Base-by-base conservation (phyloP, 2,329 filamentous ascomycete species). In the Cytospora schulzeri region DNA sequence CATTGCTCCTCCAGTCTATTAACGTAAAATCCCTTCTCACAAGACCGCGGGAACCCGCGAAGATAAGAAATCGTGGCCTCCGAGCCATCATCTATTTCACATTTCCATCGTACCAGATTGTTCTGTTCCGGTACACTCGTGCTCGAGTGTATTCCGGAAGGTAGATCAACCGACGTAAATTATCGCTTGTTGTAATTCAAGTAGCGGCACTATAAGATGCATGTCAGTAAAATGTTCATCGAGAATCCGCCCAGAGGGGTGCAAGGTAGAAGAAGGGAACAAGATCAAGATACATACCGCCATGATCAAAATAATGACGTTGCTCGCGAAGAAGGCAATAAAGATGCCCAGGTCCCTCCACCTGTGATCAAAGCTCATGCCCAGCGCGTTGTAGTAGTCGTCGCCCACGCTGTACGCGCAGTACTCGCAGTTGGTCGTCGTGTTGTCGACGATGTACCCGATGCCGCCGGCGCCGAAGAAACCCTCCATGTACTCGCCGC, bases 301-400 rank as follows among this genome's bases (percentile, higher is more conserved):
- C 55, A 78, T 9, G 60, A 85, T 78, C 33, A 87, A 72, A 66
- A 87, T 84, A 31, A 91, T 83, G 71, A 95, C 73, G 75, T 96
- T 96, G 73, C 88, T 92, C 17, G 78, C 91, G 60, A 96, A 83
- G 72, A 93, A 96, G 1, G 88, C 89, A 35, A 85, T 70, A 69
- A 89, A 89, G 67, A 96, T 96, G 1, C 92, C 93, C 63, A 95
- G 65, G 70, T 97, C 92, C 62, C 92, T 85, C 92, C 92, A 96
- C 19, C 92, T 80, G 68, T 91, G 77, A 52, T 79, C 78, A 70
- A 89, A 96, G 2, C 78, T 79, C 71, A 96, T 84, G 2, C 84
- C 83, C 22, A 96, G 82, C 0, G 85, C 82, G 60, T 79, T 73
- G 73, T 91, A 96, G 72, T 94, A 96, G 77, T 96, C 82, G 69